Evolutionary conservation across 257 asterid species (phyloP), one percentile per base, ranked within the genome.

Genomic region (Linaria vulgaris): DNA sequence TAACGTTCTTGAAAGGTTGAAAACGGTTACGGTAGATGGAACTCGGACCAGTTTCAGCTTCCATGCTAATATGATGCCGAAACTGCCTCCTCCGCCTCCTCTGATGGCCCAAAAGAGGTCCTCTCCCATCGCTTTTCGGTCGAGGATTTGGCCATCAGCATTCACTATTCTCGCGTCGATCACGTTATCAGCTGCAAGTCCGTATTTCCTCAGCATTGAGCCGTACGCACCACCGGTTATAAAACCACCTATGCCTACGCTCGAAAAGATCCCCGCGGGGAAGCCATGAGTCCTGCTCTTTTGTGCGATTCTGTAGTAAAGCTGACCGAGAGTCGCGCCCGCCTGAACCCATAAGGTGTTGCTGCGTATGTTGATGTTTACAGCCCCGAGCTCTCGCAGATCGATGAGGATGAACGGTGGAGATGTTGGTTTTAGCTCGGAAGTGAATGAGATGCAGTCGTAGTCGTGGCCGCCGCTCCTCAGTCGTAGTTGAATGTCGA

Each of bases 1-100:
- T 49, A 34, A 52, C 12, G 70, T 64, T 52, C 39, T 30, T 20
- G 51, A 22, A 15, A 64, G 62, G 38, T 52, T 64, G 70, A 64
- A 64, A 52, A 64, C 70, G 1, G 70, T 64, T 37, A 64, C 70
- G 51, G 21, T 64, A 9, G 52, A 6, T 22, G 70, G 70, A 41
- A 64, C 70, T 11, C n/a, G 49, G 1, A 64, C 70, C 14, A 64
- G 7, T 19, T 21, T 17, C 5, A 64, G 14, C 41, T 64, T 64
- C 61, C 61, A 64, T 12, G 70, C 58, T 34, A 64, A 23, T 31
- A 64, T 20, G 52, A 64, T 50, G 11, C 70, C 70, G 13, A 64
- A 64, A 14, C 61, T 64, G 20, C 52, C 61, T 0, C 70, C 70
- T 0, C 61, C 70, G 22, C 70, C 70, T 2, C 61, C 70, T 20